Conservation (phyloP, 768 basidiomycete genomes). For the Sutorius australiensis region DNA sequence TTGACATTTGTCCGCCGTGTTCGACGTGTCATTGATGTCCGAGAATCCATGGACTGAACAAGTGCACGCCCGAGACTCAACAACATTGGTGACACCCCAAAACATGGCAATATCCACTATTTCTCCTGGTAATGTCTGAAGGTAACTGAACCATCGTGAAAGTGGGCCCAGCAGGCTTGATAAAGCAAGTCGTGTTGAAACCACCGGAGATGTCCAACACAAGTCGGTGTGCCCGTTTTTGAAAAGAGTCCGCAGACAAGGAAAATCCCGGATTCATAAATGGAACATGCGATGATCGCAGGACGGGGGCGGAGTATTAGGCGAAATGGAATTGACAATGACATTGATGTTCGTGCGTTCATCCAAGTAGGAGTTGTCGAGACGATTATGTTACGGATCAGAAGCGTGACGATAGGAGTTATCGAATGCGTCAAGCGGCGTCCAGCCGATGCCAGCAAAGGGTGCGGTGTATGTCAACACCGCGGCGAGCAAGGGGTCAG, state of each 20-base stretch:
- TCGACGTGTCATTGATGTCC: conserved; percentile 6
- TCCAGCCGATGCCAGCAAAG: conserved; percentile 13
- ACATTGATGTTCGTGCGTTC: conserved; percentile 22
- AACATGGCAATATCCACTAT: conserved; percentile 58
- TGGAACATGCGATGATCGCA: conserved; percentile 10
- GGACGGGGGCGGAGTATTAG: conserved; percentile 13
- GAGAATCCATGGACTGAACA: conserved; percentile 15
- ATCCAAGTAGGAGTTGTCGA: conserved; percentile 8
- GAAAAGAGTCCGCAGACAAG: conserved; percentile 10
- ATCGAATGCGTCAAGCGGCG: conserved; percentile 8
- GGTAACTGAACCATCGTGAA: conserved; percentile 64
- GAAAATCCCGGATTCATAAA: conserved; percentile 26
- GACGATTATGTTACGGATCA: conserved; percentile 18
- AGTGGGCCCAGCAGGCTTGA: conserved; percentile 43
- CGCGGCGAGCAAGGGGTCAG: background rate
- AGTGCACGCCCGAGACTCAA: conserved; percentile 14
- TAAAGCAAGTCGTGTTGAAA: conserved; percentile 10
- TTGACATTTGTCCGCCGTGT: background rate
- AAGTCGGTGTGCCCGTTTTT: conserved; percentile 5
- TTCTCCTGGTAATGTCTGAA: conserved; percentile 56
- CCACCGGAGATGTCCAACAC: background rate
- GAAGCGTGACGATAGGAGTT: conserved; percentile 7
- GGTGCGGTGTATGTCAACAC: conserved; percentile 5
- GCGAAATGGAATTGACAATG: conserved; percentile 15
- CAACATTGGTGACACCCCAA: conserved; percentile 42